Percentiles rank a stretch among this genome's conserved stretches.
Evolutionary conservation across 495 filamentous ascomycete genomes (phyloP).

Genomic region (Pyrenopolyporus hunteri): DNA sequence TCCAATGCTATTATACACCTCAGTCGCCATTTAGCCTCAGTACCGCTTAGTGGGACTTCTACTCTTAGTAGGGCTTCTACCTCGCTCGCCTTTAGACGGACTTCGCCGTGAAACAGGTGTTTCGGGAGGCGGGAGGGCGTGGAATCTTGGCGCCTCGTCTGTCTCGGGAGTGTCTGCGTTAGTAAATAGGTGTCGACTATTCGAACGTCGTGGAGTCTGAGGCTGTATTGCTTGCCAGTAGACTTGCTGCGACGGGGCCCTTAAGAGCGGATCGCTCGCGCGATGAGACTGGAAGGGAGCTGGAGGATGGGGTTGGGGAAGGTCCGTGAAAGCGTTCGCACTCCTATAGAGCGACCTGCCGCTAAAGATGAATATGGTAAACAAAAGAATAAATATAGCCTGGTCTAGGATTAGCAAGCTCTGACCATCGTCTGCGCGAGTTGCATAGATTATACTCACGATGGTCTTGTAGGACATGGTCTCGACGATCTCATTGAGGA

Average conservation of each 20-base stretch:
- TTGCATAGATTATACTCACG: conserved; percentile 72
- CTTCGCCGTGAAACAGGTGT: conserved; percentile 50
- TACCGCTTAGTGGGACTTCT: conserved; percentile 51
- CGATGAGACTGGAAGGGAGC: conserved; percentile 43
- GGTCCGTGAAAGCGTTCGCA: conserved; percentile 34
- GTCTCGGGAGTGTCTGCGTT: conserved; percentile 51
- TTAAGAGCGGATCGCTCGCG: conserved; percentile 38
- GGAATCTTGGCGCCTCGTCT: conserved; percentile 45
- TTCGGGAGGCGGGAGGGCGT: conserved; percentile 46
- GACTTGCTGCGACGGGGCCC: conserved; percentile 40
- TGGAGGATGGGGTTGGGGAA: conserved; percentile 21
- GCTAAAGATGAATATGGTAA: conserved; percentile 61
- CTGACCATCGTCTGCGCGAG: conserved; percentile 69
- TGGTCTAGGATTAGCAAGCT: conserved; percentile 73
- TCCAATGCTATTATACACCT: conserved; percentile 18
- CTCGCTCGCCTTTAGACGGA: conserved; percentile 53
- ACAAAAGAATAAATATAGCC: conserved; percentile 61
- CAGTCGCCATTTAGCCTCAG: conserved; percentile 14
- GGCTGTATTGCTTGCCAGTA: conserved; percentile 52
- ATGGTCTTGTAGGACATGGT: conserved; percentile 58
- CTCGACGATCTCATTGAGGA: conserved; percentile 55
- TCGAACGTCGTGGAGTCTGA: conserved; percentile 49
- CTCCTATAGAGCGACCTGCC: conserved; percentile 40
- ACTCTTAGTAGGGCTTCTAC: conserved; percentile 49
- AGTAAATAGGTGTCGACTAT: conserved; percentile 35